Evolutionary conservation across 257 asterid genomes (phyloP).

Genomic region (Solanum piurae): DNA sequence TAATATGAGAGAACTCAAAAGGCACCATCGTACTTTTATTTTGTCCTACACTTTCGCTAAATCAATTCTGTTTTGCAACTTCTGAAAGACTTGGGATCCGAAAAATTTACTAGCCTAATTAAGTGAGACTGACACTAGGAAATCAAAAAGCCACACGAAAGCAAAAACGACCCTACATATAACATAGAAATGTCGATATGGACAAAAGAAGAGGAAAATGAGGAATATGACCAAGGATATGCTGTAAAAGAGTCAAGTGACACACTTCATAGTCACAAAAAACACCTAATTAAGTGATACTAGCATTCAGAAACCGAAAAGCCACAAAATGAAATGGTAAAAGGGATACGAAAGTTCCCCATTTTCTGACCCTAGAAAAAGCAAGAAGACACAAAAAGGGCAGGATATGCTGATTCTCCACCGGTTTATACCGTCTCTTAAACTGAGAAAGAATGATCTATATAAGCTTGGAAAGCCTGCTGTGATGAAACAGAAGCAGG

Average conservation of each 20-base stretch:
- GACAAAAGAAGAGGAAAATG: no score
- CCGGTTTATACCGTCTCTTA: conserved; percentile 23
- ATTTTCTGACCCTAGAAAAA: not conserved
- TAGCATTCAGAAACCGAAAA: not conserved
- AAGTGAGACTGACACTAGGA: not conserved
- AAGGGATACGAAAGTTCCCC: conserved; percentile 3
- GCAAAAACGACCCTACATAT: not conserved
- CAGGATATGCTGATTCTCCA: conserved; percentile 27
- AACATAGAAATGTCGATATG: not conserved
- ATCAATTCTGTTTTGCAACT: not conserved
- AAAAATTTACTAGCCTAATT: no score
- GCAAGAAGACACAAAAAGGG: not conserved
- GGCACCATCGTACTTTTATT: not conserved
- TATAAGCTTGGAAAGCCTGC: not conserved
- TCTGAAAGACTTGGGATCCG: not conserved
- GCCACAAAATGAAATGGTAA: not conserved
- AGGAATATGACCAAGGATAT: conserved; percentile 10
- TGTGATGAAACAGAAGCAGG: not conserved
- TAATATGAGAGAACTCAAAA: not conserved
- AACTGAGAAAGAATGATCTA: not conserved
- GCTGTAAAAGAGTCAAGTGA: not conserved
- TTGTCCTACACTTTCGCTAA: not conserved
- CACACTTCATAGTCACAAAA: no score
- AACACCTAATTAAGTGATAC: not conserved
- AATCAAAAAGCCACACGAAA: not conserved